These are phyloP conservation scores for Leptoxyphium fumago DNA, from an alignment of 2,329 filamentous ascomycete genomes.

Conservation along the genomic window DNA sequence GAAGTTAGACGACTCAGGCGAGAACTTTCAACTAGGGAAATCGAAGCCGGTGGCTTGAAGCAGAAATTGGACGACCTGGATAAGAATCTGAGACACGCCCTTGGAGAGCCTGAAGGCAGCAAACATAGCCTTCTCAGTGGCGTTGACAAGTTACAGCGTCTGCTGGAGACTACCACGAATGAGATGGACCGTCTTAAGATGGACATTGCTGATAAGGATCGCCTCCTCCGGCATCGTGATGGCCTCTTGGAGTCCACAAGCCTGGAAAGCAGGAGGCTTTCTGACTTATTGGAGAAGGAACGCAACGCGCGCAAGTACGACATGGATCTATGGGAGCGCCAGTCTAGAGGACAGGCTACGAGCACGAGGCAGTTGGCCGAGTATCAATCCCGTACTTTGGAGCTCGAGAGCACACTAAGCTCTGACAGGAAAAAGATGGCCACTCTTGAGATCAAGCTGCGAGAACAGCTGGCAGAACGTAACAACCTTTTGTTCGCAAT, in stretches of 20 bases:
- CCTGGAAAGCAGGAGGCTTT: constrained; percentile 70
- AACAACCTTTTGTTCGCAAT: constrained; percentile 77
- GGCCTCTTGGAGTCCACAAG: constrained; percentile 75
- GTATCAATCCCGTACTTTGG: constrained; percentile 69
- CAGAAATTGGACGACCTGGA: constrained; percentile 82
- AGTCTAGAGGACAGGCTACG: constrained; percentile 75
- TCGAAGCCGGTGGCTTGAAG: constrained; percentile 83
- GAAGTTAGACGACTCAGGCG: constrained; percentile 72
- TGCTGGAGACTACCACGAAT: constrained; percentile 69
- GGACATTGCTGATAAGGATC: constrained; percentile 76
- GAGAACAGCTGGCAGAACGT: constrained; percentile 76
- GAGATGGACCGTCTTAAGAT: constrained; percentile 69
- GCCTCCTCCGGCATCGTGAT: constrained; percentile 78
- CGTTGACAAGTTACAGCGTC: constrained; percentile 69
- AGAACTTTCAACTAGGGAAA: constrained; percentile 66
- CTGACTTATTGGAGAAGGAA: constrained; percentile 84
- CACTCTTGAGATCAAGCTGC: constrained; percentile 62
- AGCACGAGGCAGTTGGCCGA: constrained; percentile 74
- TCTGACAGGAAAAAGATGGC: constrained; percentile 66
- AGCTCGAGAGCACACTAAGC: constrained; percentile 67
- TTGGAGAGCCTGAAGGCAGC: constrained; percentile 79
- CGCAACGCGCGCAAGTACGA: constrained; percentile 71
- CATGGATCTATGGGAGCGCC: constrained; percentile 73
- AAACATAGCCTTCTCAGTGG: constrained; percentile 73
- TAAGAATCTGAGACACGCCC: constrained; percentile 68